phyloP scores from a whole-genome alignment of 2,329 filamentous ascomycete genomes.

The Chaetoscypha palmicola region DNA sequence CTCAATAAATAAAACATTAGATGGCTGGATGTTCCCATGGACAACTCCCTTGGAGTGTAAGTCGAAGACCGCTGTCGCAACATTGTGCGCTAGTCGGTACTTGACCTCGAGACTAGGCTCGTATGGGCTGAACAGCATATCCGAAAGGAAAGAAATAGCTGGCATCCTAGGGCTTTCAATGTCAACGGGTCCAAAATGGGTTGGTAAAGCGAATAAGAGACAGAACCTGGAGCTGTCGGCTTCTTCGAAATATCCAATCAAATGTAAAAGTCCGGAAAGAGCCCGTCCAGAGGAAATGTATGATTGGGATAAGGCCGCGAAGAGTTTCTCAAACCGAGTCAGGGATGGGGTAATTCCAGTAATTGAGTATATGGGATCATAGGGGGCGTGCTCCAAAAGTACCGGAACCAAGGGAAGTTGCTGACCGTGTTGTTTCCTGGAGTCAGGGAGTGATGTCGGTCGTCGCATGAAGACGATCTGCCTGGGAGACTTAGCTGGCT shows the following conservation, averaged over 20 bases:
- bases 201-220: conserved; percentile 67
- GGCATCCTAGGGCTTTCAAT: conserved; percentile 42
- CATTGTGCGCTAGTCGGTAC: conserved; percentile 66
- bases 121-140: conserved; percentile 45
- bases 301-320: conserved; percentile 41
- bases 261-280: conserved; percentile 51
- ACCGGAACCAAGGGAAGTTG: conserved; percentile 37
- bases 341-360: conserved; percentile 59
- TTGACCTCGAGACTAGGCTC: conserved; percentile 68
- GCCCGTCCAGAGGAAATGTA: conserved; percentile 44
- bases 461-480: conserved; percentile 31
- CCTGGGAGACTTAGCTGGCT: conserved; percentile 31
- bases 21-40: conserved; percentile 63
- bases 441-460: conserved; percentile 18
- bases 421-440: conserved; percentile 18
- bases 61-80: conserved; percentile 66
- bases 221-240: conserved; percentile 62
- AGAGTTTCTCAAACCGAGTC: conserved; percentile 57
- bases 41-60: conserved; percentile 62
- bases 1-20: conserved; percentile 59
- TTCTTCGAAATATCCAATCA: conserved; percentile 70
- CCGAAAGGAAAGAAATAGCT: conserved; percentile 41
- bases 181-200: conserved; percentile 52
- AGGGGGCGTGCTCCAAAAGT: conserved; percentile 64
- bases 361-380: conserved; percentile 54